Conservation (phyloP, 306 rosid species). For the Sindora glabra region DNA sequence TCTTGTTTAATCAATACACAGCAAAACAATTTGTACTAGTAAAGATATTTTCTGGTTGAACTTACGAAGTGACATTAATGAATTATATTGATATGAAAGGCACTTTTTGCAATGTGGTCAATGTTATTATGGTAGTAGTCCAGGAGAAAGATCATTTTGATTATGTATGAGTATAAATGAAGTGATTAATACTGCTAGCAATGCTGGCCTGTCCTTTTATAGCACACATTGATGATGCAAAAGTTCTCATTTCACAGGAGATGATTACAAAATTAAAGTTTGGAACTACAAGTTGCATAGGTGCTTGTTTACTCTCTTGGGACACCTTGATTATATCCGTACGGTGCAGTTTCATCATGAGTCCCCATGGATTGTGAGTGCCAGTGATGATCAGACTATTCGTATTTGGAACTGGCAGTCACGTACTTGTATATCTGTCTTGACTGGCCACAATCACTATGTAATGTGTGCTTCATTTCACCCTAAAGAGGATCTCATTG, state of each 20-base stretch:
- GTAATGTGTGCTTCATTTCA: conserved; percentile 97
- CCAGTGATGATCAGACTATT: conserved; percentile 97
- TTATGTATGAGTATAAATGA: too few species aligned
- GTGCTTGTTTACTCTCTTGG: conserved; percentile 89
- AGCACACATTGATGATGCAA: not conserved
- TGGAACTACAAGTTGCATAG: conserved; percentile 98
- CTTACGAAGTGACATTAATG: not conserved
- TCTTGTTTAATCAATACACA: too few species aligned
- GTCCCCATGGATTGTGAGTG: conserved; percentile 94
- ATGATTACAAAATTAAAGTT: conserved; percentile 95
- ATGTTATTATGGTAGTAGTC: too few species aligned
- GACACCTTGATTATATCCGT: conserved; percentile 96
- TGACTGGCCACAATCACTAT: conserved; percentile 96
- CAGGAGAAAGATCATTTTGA: not conserved
- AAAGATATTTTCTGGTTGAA: not conserved
- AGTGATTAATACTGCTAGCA: not conserved
- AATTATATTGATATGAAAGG: not conserved
- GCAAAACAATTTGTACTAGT: not conserved
- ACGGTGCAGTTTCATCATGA: conserved; percentile 97
- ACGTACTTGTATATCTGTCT: conserved; percentile 88
- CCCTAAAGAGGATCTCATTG: conserved; percentile 89
- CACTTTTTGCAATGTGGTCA: not conserved
- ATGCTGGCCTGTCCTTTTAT: not conserved
- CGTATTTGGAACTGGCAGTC: conserved; percentile 99
- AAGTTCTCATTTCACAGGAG: conserved; percentile 44